A percentile compares a stretch with the other conserved stretches of the same genome.
phyloP scores from a whole-genome alignment of 2,329 filamentous ascomycete species.

The Hawksworthiomyces lignivorus region DNA sequence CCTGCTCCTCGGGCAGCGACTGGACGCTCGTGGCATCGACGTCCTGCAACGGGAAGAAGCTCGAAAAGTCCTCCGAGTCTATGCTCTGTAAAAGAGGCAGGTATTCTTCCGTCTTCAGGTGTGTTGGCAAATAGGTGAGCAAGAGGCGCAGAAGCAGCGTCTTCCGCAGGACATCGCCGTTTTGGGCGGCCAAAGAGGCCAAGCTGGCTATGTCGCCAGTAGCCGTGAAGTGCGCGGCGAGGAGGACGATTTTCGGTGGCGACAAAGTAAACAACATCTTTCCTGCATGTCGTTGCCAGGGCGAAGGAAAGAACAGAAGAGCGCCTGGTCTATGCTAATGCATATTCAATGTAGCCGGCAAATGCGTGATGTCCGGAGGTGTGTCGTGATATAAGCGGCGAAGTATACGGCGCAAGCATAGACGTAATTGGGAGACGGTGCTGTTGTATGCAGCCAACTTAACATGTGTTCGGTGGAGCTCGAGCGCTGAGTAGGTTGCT shows the following conservation, averaged over 20 bases:
- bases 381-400: no score
- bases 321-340: no score
- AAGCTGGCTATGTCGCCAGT: constrained; percentile 58
- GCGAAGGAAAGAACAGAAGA: not conserved
- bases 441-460: not conserved
- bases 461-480: constrained; percentile 8
- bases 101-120: constrained; percentile 55
- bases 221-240: constrained; percentile 63
- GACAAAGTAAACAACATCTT: constrained; percentile 37
- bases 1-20: constrained; percentile 53
- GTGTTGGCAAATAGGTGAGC: constrained; percentile 71
- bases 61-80: constrained; percentile 30
- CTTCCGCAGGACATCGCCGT: constrained; percentile 51
- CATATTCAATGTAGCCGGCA: no score
- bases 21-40: constrained; percentile 51
- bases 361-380: no score
- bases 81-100: constrained; percentile 53
- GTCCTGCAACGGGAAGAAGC: constrained; percentile 25
- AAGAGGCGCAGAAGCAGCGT: constrained; percentile 65
- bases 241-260: constrained; percentile 60
- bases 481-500: not conserved
- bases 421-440: not conserved
- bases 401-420: not conserved
- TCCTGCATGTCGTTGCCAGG: not conserved
- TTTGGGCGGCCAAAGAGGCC: constrained; percentile 47